Conservation (phyloP, 2,329 filamentous ascomycete species). For the Monilinia fructigena region DNA sequence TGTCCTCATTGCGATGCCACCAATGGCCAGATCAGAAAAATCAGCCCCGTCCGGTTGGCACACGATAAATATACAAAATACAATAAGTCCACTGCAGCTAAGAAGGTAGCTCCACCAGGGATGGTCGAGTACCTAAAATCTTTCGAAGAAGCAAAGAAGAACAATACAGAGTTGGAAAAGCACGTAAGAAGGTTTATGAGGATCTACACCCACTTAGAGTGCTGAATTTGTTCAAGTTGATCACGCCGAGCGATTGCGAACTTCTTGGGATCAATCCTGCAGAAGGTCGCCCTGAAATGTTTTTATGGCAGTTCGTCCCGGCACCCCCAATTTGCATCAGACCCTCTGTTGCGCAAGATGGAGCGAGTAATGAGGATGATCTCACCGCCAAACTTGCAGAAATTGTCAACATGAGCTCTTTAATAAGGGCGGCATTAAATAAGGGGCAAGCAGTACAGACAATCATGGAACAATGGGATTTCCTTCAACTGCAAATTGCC, state of each 20-base stretch:
- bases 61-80: constrained; percentile 90
- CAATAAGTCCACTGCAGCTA: constrained; percentile 83
- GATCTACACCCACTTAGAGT: constrained; percentile 89
- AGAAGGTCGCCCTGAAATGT: constrained; percentile 91
- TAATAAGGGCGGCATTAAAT: constrained; percentile 77
- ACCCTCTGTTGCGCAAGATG: constrained; percentile 90
- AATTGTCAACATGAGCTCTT: constrained; percentile 87
- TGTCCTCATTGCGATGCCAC: constrained; percentile 79
- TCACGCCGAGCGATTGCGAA: constrained; percentile 83
- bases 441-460: constrained; percentile 83
- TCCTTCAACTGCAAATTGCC: constrained; percentile 88
- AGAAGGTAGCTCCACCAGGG: constrained; percentile 77
- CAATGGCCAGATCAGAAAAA: constrained; percentile 91
- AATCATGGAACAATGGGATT: constrained; percentile 98
- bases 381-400: constrained; percentile 96
- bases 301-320: constrained; percentile 94
- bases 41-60: constrained; percentile 86
- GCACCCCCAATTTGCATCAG: constrained; percentile 92
- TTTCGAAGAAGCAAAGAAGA: constrained; percentile 74
- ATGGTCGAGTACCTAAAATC: constrained; percentile 85
- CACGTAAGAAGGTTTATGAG: constrained; percentile 88
- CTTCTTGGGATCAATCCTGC: constrained; percentile 82
- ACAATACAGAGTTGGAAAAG: constrained; percentile 82
- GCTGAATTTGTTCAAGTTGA: constrained; percentile 86
- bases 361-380: constrained; percentile 92